phyloP scores from a whole-genome alignment of 257 asterid genomes.

The Petunia axillaris region DNA sequence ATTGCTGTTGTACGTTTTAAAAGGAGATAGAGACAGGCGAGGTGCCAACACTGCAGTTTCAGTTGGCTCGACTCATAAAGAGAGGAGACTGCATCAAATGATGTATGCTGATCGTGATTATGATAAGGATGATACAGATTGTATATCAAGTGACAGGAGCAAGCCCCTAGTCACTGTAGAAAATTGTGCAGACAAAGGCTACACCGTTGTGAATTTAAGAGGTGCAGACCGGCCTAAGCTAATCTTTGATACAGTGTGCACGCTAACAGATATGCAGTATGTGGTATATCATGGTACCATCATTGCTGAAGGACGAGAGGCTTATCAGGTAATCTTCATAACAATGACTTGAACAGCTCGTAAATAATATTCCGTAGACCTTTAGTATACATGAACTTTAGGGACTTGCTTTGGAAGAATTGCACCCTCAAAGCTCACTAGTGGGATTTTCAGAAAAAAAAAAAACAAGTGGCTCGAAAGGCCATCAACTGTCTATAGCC shows the following conservation, averaged over 20 bases:
- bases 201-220: conserved; percentile 47
- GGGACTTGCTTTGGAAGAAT: neutral
- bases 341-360: neutral
- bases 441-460: neutral
- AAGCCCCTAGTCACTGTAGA: conserved; percentile 47
- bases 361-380: neutral
- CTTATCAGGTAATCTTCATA: conserved; percentile 46
- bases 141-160: conserved; percentile 30
- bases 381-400: neutral
- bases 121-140: conserved; percentile 31
- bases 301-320: conserved; percentile 49
- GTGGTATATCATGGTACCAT: conserved; percentile 57
- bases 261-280: conserved; percentile 62
- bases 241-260: conserved; percentile 54
- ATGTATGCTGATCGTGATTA: conserved; percentile 68
- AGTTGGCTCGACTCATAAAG: conserved; percentile 62
- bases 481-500: neutral
- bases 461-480: neutral
- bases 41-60: conserved; percentile 73
- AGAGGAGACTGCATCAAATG: conserved; percentile 81
- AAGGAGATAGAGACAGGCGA: conserved; percentile 62
- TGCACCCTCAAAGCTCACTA: neutral
- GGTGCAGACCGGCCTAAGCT: conserved; percentile 58
- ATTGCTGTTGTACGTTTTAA: conserved; percentile 66
- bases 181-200: conserved; percentile 43